These are phyloP conservation scores for Dillenia turbinata DNA, from an alignment of 164 flowering plant species.

Conservation along the genomic window DNA sequence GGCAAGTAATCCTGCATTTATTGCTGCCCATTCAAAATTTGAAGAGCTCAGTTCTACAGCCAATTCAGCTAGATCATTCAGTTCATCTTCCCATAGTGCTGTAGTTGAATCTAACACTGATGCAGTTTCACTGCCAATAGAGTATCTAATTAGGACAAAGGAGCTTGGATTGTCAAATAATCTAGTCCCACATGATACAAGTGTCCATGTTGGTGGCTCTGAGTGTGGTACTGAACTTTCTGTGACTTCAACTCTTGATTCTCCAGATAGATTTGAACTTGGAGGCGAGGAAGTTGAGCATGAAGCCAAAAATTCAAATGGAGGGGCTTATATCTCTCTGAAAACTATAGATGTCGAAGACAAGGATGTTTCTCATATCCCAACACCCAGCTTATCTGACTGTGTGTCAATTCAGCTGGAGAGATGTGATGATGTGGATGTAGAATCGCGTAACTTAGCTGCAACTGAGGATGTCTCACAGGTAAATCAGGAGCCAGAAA, in stretches of 20 bases:
- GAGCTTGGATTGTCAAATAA: slow-evolving; percentile 30
- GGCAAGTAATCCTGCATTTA: slow-evolving; percentile 59
- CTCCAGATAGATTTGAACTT: slow-evolving; percentile 56
- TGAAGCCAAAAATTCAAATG: slow-evolving; percentile 21
- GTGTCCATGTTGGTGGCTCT: slow-evolving; percentile 50
- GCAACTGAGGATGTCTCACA: slow-evolving; percentile 14
- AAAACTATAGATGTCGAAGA: slow-evolving; percentile 14
- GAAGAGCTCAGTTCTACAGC: slow-evolving; percentile 58
- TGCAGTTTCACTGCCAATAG: slow-evolving; percentile 27
- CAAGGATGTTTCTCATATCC: slow-evolving; percentile 10
- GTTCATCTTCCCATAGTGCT: slow-evolving; percentile 31
- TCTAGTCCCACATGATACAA: slow-evolving; percentile 21
- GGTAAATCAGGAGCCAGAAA: slow-evolving; percentile 26
- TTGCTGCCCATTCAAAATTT: slow-evolving; percentile 75
- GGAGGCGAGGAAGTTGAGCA: slow-evolving; percentile 26
- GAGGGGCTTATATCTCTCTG: background rate
- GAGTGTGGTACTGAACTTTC: slow-evolving; percentile 88
- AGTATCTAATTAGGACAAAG: slow-evolving; percentile 22
- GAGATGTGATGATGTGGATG: slow-evolving; percentile 20
- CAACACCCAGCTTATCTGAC: slow-evolving; percentile 14
- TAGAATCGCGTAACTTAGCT: slow-evolving; percentile 15
- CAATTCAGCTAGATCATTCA: slow-evolving; percentile 26
- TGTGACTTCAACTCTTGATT: slow-evolving; percentile 79
- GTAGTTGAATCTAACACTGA: slow-evolving; percentile 32
- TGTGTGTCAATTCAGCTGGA: slow-evolving; percentile 23